Base-by-base conservation (phyloP, 2,329 filamentous ascomycete genomes). In the Tolypocladium inflatum region DNA sequence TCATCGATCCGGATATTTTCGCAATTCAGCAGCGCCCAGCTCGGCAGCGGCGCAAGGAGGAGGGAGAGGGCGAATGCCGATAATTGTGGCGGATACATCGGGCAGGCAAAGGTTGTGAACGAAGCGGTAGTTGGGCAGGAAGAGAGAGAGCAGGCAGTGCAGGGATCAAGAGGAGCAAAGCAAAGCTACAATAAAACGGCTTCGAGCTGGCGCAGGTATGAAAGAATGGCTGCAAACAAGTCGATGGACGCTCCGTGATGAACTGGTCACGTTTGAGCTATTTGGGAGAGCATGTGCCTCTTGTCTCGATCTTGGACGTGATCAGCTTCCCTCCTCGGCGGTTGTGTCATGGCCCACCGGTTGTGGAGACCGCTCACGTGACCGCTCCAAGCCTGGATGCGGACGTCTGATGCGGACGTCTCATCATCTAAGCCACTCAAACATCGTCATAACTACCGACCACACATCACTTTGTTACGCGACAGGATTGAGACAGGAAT, bases 21-120 rank as follows among this genome's bases (percentile, higher is more conserved):
- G 77, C 89, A 92, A 62, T 82, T 73, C 57, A 90, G 73, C 62
- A 78, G 81, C 48, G 81, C 76, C 17, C 76, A 70, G 11, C 71
- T 71, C 3, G 76, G 68, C 2, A 69, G 61, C 19, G 74, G 69
- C 26, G 72, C 65, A 19, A 76, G 64, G 48, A 76, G 66, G 17
- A 76, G 66, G 33, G 69, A 63, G 23, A 79, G 61, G 38, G 76
- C 59, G 39, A 76, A 59, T 55, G 70, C 68, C 58, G 72, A 69
- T 56, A 71, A 59, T 60, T 71, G 71, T 55, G 73, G 68, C 59
- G 71, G 68, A 68, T 73, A 72, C 76, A 79, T 79, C 62, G 64
- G 65, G 60, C 57, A 57, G 58, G 51, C 43, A 5, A 8, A 21
- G 17, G 48, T 8, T 1, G 13, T 11, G 45, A 21, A 35, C 9